Percentiles rank a stretch among this genome's conserved stretches.
These are phyloP conservation scores for Diaporthe aspalathi DNA, from an alignment of 2,329 filamentous ascomycete genomes.

Conservation along the genomic window DNA sequence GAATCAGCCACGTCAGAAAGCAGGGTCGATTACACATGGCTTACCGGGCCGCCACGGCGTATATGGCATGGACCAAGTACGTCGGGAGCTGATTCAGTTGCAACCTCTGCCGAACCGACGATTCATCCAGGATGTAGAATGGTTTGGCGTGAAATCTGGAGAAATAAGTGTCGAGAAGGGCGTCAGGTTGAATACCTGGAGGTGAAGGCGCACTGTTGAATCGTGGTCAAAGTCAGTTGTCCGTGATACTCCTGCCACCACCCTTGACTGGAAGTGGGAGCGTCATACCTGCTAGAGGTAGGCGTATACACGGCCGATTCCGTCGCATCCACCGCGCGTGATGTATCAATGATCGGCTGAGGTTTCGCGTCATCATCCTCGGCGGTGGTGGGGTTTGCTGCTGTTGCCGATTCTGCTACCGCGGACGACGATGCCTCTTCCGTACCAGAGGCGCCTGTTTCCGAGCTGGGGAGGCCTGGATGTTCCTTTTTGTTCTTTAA, in stretches of 20 bases:
- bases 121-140: conserved; percentile 84
- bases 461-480: conserved; percentile 43
- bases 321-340: conserved; percentile 48
- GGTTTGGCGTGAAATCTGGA: conserved; percentile 82
- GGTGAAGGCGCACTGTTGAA: conserved; percentile 56
- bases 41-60: conserved; percentile 72
- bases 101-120: conserved; percentile 76
- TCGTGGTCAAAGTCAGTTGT: conserved; percentile 32
- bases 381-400: conserved; percentile 41
- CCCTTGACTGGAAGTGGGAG: neutral
- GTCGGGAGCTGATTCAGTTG: conserved; percentile 73
- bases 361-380: conserved; percentile 54
- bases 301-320: conserved; percentile 59
- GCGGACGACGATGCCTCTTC: conserved; percentile 41
- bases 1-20: conserved; percentile 41
- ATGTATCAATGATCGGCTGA: conserved; percentile 52
- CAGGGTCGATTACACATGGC: conserved; percentile 38
- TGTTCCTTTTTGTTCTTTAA: conserved; percentile 72
- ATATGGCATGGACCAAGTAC: conserved; percentile 67
- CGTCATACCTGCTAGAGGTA: conserved; percentile 50
- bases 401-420: conserved; percentile 41
- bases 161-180: conserved; percentile 83
- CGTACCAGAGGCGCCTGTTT: conserved; percentile 43
- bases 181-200: conserved; percentile 65
- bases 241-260: neutral